Percentiles rank a stretch among this genome's conserved stretches.
These are phyloP conservation scores for Myxozyma neotropica DNA, from an alignment of 805 yeast species.

Conservation along the genomic window DNA sequence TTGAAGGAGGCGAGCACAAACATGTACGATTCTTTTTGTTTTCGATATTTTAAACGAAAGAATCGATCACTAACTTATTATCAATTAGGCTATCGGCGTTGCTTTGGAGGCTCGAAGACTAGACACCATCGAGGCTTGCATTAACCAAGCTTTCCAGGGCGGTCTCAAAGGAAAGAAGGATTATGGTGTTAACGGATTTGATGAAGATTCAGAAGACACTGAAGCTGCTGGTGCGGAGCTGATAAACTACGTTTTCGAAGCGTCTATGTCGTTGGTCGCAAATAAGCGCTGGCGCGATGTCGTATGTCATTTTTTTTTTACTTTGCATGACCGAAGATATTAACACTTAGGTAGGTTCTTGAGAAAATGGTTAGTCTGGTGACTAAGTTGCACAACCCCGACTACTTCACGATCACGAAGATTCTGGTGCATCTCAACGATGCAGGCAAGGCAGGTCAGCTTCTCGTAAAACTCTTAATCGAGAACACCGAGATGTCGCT, in stretches of 20 bases:
- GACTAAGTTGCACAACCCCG: slow-evolving; percentile 62
- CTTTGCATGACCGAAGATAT: not conserved
- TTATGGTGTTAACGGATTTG: slow-evolving; percentile 29
- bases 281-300: slow-evolving; percentile 66
- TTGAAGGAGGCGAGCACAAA: slow-evolving; percentile 66
- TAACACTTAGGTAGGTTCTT: too few species aligned
- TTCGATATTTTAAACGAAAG: not conserved
- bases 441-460: slow-evolving; percentile 62
- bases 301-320: slow-evolving; percentile 40
- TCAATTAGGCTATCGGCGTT: slow-evolving; percentile 70
- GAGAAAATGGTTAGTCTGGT: slow-evolving; percentile 63
- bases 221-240: slow-evolving; percentile 59
- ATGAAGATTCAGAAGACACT: slow-evolving; percentile 37
- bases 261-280: slow-evolving; percentile 64
- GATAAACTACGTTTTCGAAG: slow-evolving; percentile 71
- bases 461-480: slow-evolving; percentile 63
- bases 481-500: slow-evolving; percentile 47
- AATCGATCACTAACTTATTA: not conserved
- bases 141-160: slow-evolving; percentile 28
- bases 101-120: slow-evolving; percentile 85
- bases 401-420: slow-evolving; percentile 80
- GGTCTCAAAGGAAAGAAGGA: slow-evolving; percentile 18
- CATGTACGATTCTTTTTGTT: slow-evolving; percentile 41
- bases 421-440: slow-evolving; percentile 88
- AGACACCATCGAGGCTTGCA: slow-evolving; percentile 59